Base-by-base conservation (phyloP, 2,329 filamentous ascomycete species). In the Aschersonia sp. region DNA sequence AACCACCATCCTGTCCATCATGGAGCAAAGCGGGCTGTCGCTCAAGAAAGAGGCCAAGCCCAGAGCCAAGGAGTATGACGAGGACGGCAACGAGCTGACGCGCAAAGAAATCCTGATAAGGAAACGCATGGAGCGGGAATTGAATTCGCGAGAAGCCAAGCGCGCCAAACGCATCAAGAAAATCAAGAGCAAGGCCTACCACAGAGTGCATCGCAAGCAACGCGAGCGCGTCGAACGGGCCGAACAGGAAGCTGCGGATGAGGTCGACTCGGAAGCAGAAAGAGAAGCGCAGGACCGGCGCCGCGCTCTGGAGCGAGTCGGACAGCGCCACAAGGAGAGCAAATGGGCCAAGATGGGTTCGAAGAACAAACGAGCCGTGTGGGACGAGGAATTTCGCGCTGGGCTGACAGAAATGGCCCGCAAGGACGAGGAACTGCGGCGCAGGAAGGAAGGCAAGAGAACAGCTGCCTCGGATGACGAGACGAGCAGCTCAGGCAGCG, bases 161-260 rank as follows among this genome's bases (percentile, higher is more conserved):
- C 83, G 88, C 48, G 79, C 88, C 6, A 94, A 89, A 66, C 83
- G 92, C 30, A 87, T 98, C 66, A 95, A 95, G 69, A 97, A 97
- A 71, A 98, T 98, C 69, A 98, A 98, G 73, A 94, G 86, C 62
- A 98, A 95, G 64, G 79, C 88, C 0, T 98, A 94, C 62, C 85
- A 90, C 48, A 83, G 89, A 43, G 83, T 97, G 11, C 90, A 97
- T 65, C 81, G 90, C 39, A 95, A 84, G 60, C 85, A 81, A 63
- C 57, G 70, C 55, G 65, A 74, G 54, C 69, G 74, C 48, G 62
- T 78, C 51, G 63, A 80, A 62, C 67, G 71, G 59, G 74, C 73
- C 12, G 62, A 68, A 12, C 66, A 66, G 14, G 72, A 75, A 58
- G 73, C 58, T 48, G 71, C 72, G 64, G 72, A 76, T 29, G 73